Evolutionary conservation across 495 filamentous ascomycete genomes (phyloP).

Genomic region (Penicillium pancosmium): DNA sequence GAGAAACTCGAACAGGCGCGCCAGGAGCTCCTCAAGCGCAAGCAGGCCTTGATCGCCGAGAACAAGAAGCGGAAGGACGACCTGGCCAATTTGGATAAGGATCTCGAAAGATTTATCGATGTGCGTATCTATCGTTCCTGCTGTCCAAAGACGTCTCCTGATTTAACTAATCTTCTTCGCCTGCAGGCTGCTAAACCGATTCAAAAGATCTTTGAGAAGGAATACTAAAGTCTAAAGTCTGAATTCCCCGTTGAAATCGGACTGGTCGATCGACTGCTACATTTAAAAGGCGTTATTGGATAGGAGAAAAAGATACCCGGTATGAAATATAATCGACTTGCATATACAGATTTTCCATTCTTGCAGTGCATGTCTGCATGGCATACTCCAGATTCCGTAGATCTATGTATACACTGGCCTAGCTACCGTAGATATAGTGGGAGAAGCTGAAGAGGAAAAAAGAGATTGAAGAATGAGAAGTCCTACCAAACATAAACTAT

Average conservation of each 20-base stretch:
- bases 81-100: constrained; percentile 81
- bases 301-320: constrained; percentile 35
- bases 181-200: constrained; percentile 80
- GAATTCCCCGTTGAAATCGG: no score
- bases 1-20: constrained; percentile 85
- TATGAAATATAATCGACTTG: constrained; percentile 5
- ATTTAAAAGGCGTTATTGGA: constrained; percentile 35
- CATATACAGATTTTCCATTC: background rate
- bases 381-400: no score
- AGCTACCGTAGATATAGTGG: no score
- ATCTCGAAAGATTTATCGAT: constrained; percentile 90
- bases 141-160: no score
- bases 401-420: no score
- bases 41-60: constrained; percentile 87
- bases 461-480: no score
- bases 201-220: constrained; percentile 80
- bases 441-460: no score
- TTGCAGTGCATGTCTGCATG: no score
- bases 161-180: constrained; percentile 12
- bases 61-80: constrained; percentile 96
- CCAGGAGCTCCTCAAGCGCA: constrained; percentile 83
- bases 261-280: background rate
- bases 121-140: constrained; percentile 24
- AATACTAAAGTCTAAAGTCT: constrained; percentile 40
- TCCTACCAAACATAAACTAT: no score